Percentiles rank a stretch among this genome's conserved stretches.
phyloP scores from a whole-genome alignment of 176 grass and related monocot genomes.

The Leersia perrieri region DNA sequence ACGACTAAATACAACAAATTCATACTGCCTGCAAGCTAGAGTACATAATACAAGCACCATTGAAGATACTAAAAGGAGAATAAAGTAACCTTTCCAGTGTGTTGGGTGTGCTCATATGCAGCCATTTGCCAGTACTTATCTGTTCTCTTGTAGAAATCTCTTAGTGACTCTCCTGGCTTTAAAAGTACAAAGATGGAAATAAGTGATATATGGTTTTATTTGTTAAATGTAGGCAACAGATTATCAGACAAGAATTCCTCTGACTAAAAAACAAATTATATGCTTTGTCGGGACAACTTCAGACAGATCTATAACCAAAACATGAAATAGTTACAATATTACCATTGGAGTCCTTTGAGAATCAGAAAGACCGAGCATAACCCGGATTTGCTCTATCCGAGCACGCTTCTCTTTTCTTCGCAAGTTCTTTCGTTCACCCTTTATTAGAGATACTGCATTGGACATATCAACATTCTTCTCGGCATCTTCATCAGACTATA shows the following conservation, averaged over 20 bases:
- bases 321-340: constrained; percentile 30
- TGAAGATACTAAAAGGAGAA: neutral
- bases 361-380: constrained; percentile 95
- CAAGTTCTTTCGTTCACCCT: constrained; percentile 80
- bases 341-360: constrained; percentile 93
- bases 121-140: constrained; percentile 98
- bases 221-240: neutral
- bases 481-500: constrained; percentile 52
- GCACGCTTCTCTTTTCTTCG: constrained; percentile 95
- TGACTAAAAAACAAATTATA: constrained; percentile 20
- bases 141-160: constrained; percentile 90
- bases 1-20: constrained; percentile 32
- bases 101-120: constrained; percentile 93
- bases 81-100: constrained; percentile 84
- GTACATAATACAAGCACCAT: neutral
- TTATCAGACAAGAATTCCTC: constrained; percentile 9
- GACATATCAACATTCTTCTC: constrained; percentile 61
- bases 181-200: constrained; percentile 33
- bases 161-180: constrained; percentile 86
- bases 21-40: neutral
- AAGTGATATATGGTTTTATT: constrained; percentile 3
- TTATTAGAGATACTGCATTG: constrained; percentile 71
- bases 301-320: constrained; percentile 1
- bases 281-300: neutral
- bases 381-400: constrained; percentile 96